These are phyloP conservation scores for Baorangia bicolor DNA, from an alignment of 768 basidiomycete genomes.

Conservation along the genomic window DNA sequence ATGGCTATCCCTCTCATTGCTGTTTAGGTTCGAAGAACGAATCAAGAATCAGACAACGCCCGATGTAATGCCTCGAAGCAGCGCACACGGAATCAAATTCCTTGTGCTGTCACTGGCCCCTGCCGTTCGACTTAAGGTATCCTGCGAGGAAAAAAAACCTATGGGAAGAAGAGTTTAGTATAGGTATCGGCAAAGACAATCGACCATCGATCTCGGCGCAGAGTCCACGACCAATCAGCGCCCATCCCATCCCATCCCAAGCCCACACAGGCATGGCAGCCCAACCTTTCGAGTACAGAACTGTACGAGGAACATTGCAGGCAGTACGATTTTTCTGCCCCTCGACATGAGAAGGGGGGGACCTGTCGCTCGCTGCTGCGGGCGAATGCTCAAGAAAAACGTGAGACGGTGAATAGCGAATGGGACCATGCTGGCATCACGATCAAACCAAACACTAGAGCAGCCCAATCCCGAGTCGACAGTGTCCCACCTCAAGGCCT, in stretches of 20 bases:
- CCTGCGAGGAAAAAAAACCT: not conserved
- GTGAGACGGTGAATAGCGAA: not conserved
- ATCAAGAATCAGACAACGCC: constrained; percentile 2
- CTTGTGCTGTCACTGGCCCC: not conserved
- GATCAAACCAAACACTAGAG: not conserved
- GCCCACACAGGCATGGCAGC: not conserved
- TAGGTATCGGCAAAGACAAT: not conserved
- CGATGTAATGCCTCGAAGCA: constrained; percentile 9
- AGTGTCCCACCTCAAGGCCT: constrained; percentile 6
- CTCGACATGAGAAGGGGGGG: not conserved
- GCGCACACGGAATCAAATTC: not conserved
- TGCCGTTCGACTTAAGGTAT: not conserved
- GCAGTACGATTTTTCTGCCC: not conserved
- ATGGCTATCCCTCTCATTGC: not conserved
- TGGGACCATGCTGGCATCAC: not conserved
- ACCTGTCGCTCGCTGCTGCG: not conserved
- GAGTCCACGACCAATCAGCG: not conserved
- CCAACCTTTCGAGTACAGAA: not conserved
- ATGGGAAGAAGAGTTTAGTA: not conserved
- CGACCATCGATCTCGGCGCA: not conserved
- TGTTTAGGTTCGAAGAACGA: not conserved
- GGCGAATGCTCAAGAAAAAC: not conserved
- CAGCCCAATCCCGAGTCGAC: not conserved
- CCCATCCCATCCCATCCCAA: not conserved
- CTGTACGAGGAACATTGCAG: not conserved